Base-by-base conservation (phyloP, 2,329 filamentous ascomycete species). In the Colletotrichum abscissum region DNA sequence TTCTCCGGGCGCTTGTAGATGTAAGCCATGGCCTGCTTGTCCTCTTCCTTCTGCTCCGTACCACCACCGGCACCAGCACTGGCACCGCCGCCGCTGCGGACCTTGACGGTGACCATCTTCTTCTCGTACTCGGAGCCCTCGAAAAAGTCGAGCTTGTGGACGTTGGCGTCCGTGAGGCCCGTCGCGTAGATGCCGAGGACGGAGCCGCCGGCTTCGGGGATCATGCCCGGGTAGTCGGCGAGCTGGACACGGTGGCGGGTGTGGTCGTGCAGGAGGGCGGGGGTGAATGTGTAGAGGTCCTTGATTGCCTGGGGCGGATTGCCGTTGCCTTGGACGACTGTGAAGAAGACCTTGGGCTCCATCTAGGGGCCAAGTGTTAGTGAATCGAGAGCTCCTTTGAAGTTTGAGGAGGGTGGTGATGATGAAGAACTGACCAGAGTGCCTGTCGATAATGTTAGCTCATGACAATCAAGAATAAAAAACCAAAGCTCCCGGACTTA, bases 291-390 rank as follows among this genome's bases (percentile, higher is more conserved):
- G 75, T 90, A 90, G 46, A 96, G 85, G 59, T 89, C 81, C 68
- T 84, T 79, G 49, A 88, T 81, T 81, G 86, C 78, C 81, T 88
- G 46, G 79, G 89, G 79, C 75, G 87, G 86, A 5, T 80, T 77
- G 19, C 84, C 81, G 9, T 84, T 83, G 76, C 91, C 90, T 83
- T 95, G 94, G 82, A 94, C 94, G 56, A 98, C 95, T 42, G 93
- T 93, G 84, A 93, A 93, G 77, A 98, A 94, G 78, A 98, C 92
- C 79, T 93, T 90, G 0, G 93, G 91, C n/a, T 92, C 93, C 95
- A 98, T 98, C 84, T 86, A 33, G 30, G 59, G 7, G 9, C 1
- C 30, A 7, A 16, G 35, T 46, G 22, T 8, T 33, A 65, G 74
- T 79, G 73, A 81, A 67, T 8, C 33, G 28, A 19, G 22, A 30